A percentile compares a stretch with the other conserved stretches of the same genome.
Conservation (phyloP, 192 early-diverging fungal genomes). For the Entomortierella chlamydospora region DNA sequence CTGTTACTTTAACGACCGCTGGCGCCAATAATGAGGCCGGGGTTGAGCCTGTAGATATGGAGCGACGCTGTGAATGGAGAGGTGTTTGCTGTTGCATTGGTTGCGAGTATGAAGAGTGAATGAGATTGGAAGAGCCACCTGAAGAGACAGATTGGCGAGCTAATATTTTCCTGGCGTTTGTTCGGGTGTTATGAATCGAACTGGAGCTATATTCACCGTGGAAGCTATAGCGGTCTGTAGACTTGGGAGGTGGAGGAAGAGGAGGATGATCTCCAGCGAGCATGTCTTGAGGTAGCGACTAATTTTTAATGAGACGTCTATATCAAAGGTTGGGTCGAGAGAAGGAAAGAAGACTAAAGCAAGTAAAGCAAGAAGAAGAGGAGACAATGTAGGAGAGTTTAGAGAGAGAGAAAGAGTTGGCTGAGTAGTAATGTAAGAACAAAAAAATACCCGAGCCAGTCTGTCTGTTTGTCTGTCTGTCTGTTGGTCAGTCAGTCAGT, state of each 20-base stretch:
- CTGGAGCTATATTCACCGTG: slow-evolving; percentile 26
- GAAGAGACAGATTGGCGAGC: slow-evolving; percentile 13
- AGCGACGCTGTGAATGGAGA: slow-evolving; percentile 15
- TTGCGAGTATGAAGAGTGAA: not conserved
- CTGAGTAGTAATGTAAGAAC: too few relatives aligned
- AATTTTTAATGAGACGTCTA: too few relatives aligned
- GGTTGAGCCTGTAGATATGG: slow-evolving; percentile 19
- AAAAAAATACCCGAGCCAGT: too few relatives aligned
- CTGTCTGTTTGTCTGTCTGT: too few relatives aligned
- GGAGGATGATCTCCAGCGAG: slow-evolving; percentile 20
- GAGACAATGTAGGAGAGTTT: too few relatives aligned
- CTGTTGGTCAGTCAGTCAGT: too few relatives aligned
- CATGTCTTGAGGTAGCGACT: slow-evolving; percentile 8
- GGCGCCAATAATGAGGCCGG: not conserved
- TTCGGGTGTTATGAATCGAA: not conserved
- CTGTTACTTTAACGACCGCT: not conserved
- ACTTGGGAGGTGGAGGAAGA: not conserved
- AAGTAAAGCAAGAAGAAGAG: too few relatives aligned
- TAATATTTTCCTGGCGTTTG: slow-evolving; percentile 4
- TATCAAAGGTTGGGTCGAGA: too few relatives aligned
- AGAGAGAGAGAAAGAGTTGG: too few relatives aligned
- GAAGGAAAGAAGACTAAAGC: too few relatives aligned
- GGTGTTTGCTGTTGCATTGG: not conserved
- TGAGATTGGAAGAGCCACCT: not conserved
- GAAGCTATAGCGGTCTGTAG: slow-evolving; percentile 19